Evolutionary conservation across 2,329 filamentous ascomycete species (phyloP).

Genomic region (Bipolaris victoriae): DNA sequence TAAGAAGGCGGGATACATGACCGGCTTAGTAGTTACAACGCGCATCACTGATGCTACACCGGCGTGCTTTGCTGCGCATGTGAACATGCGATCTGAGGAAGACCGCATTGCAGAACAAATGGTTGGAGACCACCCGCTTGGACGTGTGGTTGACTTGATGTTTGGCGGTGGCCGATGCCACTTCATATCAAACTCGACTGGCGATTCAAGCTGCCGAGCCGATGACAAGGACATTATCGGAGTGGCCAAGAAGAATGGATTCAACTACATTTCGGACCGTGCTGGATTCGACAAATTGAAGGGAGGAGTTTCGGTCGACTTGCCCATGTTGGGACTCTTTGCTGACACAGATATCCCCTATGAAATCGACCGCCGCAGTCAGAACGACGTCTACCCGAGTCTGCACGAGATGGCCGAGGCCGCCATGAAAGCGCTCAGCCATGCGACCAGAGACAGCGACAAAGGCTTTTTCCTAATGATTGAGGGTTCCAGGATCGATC

Average conservation of each 20-base stretch:
- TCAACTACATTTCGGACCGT: constrained; percentile 76
- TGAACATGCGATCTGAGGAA: constrained; percentile 77
- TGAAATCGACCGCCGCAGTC: constrained; percentile 84
- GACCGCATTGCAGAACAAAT: constrained; percentile 93
- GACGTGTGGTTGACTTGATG: constrained; percentile 87
- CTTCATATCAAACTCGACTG: constrained; percentile 81
- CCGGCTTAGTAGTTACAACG: constrained; percentile 93
- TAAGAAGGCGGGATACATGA: constrained; percentile 88
- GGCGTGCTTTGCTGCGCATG: constrained; percentile 91
- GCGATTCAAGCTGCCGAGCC: constrained; percentile 75
- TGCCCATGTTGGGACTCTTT: constrained; percentile 87
- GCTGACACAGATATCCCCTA: constrained; percentile 85
- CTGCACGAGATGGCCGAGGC: constrained; percentile 89
- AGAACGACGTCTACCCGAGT: constrained; percentile 82
- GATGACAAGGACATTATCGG: constrained; percentile 79
- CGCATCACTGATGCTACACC: constrained; percentile 95
- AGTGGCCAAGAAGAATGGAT: constrained; percentile 78
- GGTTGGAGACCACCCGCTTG: constrained; percentile 84
- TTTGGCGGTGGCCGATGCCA: constrained; percentile 92
- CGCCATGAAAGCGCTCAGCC: constrained; percentile 77
- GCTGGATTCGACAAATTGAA: constrained; percentile 77
- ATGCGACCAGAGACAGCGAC: constrained; percentile 81
- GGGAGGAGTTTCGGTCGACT: constrained; percentile 68
- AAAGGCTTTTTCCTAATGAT: constrained; percentile 99
- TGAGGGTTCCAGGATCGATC: constrained; percentile 93